phyloP scores from a whole-genome alignment of 1,284 basidiomycete genomes.

The Singerocomus inundabilis region DNA sequence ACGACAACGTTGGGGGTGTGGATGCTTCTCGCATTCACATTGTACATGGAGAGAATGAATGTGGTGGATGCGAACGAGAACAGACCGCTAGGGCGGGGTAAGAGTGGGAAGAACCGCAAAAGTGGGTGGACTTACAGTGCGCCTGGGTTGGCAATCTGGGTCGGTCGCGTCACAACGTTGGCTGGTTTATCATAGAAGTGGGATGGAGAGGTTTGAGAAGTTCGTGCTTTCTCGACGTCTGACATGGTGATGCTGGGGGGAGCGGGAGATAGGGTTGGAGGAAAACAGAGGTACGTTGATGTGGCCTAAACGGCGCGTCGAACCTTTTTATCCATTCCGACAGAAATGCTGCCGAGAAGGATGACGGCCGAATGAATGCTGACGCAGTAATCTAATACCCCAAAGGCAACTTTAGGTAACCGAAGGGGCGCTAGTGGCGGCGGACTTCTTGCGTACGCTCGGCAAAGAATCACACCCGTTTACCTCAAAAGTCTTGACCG shows the following conservation, averaged over 20 bases:
- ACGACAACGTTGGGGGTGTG: constrained; percentile 70
- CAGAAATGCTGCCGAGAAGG: constrained; percentile 18
- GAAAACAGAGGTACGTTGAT: neutral
- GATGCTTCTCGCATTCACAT: constrained; percentile 53
- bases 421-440: too few relatives aligned
- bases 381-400: constrained; percentile 18
- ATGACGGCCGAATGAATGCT: constrained; percentile 17
- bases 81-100: constrained; percentile 47
- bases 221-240: constrained; percentile 34
- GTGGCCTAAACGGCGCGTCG: neutral
- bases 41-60: constrained; percentile 69
- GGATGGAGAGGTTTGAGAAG: constrained; percentile 23
- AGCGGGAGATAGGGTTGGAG: neutral
- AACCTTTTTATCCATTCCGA: constrained; percentile 26
- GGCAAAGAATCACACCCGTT: too few relatives aligned
- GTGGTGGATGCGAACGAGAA: constrained; percentile 75
- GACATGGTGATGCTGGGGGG: constrained; percentile 23
- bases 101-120: neutral
- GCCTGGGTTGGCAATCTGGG: constrained; percentile 51
- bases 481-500: too few relatives aligned
- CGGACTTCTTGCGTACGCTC: too few relatives aligned
- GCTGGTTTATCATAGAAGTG: constrained; percentile 12
- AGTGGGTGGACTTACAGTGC: constrained; percentile 41
- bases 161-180: constrained; percentile 15
- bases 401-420: neutral